phyloP scores from a whole-genome alignment of 257 asterid genomes.

The Fraxinus excelsior region DNA sequence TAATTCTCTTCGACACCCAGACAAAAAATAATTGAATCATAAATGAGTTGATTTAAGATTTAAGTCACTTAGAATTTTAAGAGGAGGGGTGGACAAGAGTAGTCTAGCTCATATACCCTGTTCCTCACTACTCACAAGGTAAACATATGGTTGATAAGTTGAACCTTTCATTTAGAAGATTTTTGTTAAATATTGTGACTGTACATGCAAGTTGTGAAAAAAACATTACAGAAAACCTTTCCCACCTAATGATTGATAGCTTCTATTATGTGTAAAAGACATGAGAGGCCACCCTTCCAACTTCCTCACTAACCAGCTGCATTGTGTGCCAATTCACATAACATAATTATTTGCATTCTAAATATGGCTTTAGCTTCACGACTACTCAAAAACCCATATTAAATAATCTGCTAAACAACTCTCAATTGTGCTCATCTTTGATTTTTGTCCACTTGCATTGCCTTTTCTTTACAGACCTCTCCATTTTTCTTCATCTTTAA shows the following conservation, averaged over 20 bases:
- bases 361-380: constrained; percentile 69
- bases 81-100: too few relatives aligned
- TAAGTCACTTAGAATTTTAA: not conserved
- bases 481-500: constrained; percentile 1
- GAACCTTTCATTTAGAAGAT: constrained; percentile 16
- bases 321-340: constrained; percentile 16
- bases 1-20: too few relatives aligned
- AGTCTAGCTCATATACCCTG: not conserved
- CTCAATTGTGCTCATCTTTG: constrained; percentile 32
- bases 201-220: not conserved
- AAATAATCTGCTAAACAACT: constrained; percentile 28
- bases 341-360: not conserved
- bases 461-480: not conserved
- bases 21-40: too few relatives aligned
- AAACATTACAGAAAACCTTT: constrained; percentile 6
- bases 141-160: constrained; percentile 24
- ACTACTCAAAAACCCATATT: constrained; percentile 55
- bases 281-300: constrained; percentile 24
- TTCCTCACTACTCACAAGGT: not conserved
- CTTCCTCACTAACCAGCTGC: constrained; percentile 19
- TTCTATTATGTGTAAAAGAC: not conserved
- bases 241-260: constrained; percentile 37
- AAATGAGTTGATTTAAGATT: not conserved
- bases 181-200: constrained; percentile 7
- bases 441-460: constrained; percentile 26